A percentile compares a stretch with the other conserved stretches of the same genome.
Evolutionary conservation across 257 asterid genomes (phyloP).

Genomic region (Schizonepeta tenuifolia): DNA sequence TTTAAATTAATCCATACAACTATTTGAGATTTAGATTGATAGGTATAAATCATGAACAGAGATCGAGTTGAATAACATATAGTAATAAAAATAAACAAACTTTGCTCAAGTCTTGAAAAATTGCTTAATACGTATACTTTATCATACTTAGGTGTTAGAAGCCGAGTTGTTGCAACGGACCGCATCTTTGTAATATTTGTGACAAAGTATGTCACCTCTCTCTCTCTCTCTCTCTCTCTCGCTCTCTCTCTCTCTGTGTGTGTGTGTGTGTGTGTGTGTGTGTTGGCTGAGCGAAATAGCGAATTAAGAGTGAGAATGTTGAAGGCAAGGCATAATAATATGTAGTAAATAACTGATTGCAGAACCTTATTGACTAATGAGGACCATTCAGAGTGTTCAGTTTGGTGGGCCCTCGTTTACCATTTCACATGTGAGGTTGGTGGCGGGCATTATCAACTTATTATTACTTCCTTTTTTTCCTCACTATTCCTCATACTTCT

Average conservation of each 20-base stretch:
- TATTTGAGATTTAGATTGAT: background rate
- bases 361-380: conserved; percentile 37
- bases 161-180: conserved; percentile 37
- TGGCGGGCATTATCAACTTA: conserved; percentile 54
- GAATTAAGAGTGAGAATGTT: too few species aligned
- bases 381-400: conserved; percentile 52
- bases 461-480: conserved; percentile 21
- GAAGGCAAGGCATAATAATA: background rate
- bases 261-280: too few species aligned
- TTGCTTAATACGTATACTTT: background rate
- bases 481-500: background rate
- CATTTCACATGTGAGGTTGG: conserved; percentile 63
- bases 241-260: too few species aligned
- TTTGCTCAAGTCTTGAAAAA: background rate
- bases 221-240: background rate
- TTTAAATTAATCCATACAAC: background rate
- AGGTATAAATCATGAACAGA: background rate
- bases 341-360: conserved; percentile 19
- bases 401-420: conserved; percentile 64
- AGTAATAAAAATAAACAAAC: background rate
- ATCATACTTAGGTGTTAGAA: background rate
- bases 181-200: background rate
- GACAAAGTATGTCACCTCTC: background rate
- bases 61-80: background rate
- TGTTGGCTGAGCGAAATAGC: too few species aligned